Evolutionary conservation across 345 rosid genomes (phyloP), one percentile per base, ranked within the genome.

Genomic region (Brassica carinata): DNA sequence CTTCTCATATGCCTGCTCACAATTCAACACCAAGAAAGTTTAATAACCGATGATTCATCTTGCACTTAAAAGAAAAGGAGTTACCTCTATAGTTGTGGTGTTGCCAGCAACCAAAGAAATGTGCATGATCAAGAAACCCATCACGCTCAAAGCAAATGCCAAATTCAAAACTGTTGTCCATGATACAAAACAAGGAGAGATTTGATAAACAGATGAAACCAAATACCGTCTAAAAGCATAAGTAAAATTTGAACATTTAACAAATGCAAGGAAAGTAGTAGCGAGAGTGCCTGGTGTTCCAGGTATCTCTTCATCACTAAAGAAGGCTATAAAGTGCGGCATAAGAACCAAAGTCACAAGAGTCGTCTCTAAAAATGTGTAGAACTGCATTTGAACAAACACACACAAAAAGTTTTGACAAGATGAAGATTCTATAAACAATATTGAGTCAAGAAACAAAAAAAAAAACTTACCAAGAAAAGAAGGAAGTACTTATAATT

Each of bases 401-500:
- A 69, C 43, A 67, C 62, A 73, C 51, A 63, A 7, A 9, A 71
- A 51, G n/a, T 71, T 10, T 63, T 59, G 7, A 67, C 61, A 75
- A 75, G 7, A 38, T 38, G 3, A 75, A 64, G 53, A 79, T 48
- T 61, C 62, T 14, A 55, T 71, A 48, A 67, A 67, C 23, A 18
- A 6, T 27, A 72, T 13, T 53, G 10, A 66, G 53, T 3, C 11
- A 3, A 55, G 26, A 43, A 26, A 10, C 5, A 36, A 36, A 36
- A 23, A 8, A 51, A 45, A 45, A 29, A 48, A 80, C 97, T 81
- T 87, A 96, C 99, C 99, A 96, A 85, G 84, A 96, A 96, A 72
- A 96, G 94, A 83, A 96, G 94, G 79, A 96, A 96, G 81, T 92
- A 96, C 88, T 96, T 96, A 79, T 96, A 96, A 80, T 96, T 96